Percentiles rank a stretch among this genome's conserved stretches.
Evolutionary conservation across 2,329 filamentous ascomycete species (phyloP).

Genomic region (Exophiala sp.): DNA sequence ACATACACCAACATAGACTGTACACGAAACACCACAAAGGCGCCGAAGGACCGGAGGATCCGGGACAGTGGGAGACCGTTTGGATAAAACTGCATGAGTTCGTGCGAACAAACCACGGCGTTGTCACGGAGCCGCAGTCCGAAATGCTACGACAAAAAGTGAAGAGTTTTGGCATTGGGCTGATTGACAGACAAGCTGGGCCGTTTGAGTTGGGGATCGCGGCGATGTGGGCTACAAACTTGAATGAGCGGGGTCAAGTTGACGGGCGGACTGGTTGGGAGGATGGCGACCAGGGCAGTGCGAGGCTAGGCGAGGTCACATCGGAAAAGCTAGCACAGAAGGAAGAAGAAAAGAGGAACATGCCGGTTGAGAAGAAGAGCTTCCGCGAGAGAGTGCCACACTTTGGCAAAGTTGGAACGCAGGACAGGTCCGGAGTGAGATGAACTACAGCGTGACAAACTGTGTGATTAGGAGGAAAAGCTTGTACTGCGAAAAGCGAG

Average conservation of each 20-base stretch:
- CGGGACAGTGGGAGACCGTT: constrained; percentile 93
- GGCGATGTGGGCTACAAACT: constrained; percentile 86
- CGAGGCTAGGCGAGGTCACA: constrained; percentile 26
- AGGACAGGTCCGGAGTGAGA: constrained; percentile 15
- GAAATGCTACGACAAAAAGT: constrained; percentile 86
- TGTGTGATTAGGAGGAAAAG: neutral
- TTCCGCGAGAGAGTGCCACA: constrained; percentile 23
- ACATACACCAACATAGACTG: constrained; percentile 89
- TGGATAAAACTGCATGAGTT: constrained; percentile 88
- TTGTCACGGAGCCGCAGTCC: constrained; percentile 87
- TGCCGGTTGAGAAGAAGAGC: constrained; percentile 23
- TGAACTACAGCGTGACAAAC: constrained; percentile 1
- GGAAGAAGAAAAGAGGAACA: constrained; percentile 24
- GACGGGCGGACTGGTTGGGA: constrained; percentile 28
- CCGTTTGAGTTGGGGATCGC: constrained; percentile 85
- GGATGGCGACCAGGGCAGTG: constrained; percentile 28
- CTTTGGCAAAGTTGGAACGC: constrained; percentile 23
- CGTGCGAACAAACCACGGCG: constrained; percentile 88
- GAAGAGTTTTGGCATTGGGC: constrained; percentile 75
- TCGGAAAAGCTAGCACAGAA: constrained; percentile 27
- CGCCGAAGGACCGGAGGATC: constrained; percentile 40
- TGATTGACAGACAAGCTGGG: constrained; percentile 85
- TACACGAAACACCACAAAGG: constrained; percentile 49
- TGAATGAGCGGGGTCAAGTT: constrained; percentile 39
- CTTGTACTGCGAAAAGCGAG: neutral